Base-by-base conservation (phyloP, 192 early-diverging fungal species). In the Cladochytrium replicatum region DNA sequence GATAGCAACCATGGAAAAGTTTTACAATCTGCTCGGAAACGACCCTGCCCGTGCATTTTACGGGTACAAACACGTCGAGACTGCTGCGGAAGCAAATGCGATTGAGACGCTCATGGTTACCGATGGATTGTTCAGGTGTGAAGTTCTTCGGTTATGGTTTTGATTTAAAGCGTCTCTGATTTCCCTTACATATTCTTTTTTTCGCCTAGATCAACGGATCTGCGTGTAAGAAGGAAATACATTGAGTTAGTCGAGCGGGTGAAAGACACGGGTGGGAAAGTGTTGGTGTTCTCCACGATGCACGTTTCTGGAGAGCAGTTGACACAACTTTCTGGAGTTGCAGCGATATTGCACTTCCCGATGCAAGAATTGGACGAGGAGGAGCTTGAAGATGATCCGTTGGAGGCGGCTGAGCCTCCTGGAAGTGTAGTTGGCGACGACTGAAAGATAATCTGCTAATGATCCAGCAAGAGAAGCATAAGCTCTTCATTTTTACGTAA, bases 261-360 rank as follows among this genome's bases (percentile, higher is more conserved):
- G 1, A 74, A 85, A 53, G 70, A 70, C 6, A 60, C 61, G 4
- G 87, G 84, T 19, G 91, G 88, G 8, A 77, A 78, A 26, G 86
- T 89, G 3, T 71, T 85, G 53, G 75, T 99, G 6, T 93, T 95
- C 57, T 95, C 92, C 11, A 86, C 86, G 46, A 59, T 95, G 45
- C 96, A 99, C 57, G 86, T 89, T 0, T 89, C 89, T 0, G 96
- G 96, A 46, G 96, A 99, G 68, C 89, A 95, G 63, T 71, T 99
- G 9, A 83, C 79, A 54, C 91, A 95, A 66, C 66, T 99, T 30
- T 84, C 91, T 15, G 96, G 96, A 22, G 87, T 99, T 4, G 96
- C 96, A 6, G 89, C 91, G 3, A 88, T 93, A 38, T 67, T 94
- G 31, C 85, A 78, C 43, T 99, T 93, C 46, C 88, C 92, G n/a